A percentile compares a stretch with the other conserved stretches of the same genome.
Evolutionary conservation across 1,284 basidiomycete species (phyloP).

Genomic region (Cryptococcus floricola): DNA sequence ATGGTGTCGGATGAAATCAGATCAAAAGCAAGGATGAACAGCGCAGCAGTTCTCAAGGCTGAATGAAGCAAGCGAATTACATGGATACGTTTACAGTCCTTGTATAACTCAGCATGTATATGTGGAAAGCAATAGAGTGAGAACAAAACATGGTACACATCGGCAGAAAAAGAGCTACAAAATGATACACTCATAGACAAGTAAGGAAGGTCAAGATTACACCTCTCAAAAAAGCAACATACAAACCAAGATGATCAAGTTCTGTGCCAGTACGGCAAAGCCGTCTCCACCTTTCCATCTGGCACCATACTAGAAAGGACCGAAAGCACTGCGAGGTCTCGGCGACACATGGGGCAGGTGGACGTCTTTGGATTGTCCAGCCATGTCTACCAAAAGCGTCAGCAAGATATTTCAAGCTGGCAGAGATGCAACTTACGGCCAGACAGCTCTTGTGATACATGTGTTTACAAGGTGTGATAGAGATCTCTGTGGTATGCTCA

Average conservation of each 20-base stretch:
- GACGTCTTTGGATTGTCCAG: constrained; percentile 28
- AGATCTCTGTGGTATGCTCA: constrained; percentile 15
- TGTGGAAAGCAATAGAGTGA: too few species aligned
- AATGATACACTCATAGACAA: too few species aligned
- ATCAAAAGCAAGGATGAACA: too few species aligned
- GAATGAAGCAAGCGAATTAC: too few species aligned
- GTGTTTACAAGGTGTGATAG: constrained; percentile 41
- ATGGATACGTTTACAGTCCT: too few species aligned
- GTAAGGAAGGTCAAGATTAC: neutral
- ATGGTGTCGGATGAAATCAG: too few species aligned
- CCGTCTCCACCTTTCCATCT: constrained; percentile 1
- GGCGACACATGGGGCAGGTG: constrained; percentile 43
- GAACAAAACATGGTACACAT: too few species aligned
- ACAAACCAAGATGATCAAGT: neutral
- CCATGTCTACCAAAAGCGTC: constrained; percentile 25
- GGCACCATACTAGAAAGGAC: constrained; percentile 20
- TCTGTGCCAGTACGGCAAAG: neutral
- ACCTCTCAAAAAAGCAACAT: neutral
- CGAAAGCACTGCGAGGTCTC: constrained; percentile 33
- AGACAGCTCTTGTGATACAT: constrained; percentile 42
- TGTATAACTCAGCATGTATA: too few species aligned
- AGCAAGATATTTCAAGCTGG: neutral
- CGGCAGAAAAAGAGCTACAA: too few species aligned
- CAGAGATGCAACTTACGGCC: constrained; percentile 19
- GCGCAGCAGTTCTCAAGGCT: too few species aligned